Base-by-base conservation (phyloP, 2,329 filamentous ascomycete genomes). In the Diaporthe australafricana region DNA sequence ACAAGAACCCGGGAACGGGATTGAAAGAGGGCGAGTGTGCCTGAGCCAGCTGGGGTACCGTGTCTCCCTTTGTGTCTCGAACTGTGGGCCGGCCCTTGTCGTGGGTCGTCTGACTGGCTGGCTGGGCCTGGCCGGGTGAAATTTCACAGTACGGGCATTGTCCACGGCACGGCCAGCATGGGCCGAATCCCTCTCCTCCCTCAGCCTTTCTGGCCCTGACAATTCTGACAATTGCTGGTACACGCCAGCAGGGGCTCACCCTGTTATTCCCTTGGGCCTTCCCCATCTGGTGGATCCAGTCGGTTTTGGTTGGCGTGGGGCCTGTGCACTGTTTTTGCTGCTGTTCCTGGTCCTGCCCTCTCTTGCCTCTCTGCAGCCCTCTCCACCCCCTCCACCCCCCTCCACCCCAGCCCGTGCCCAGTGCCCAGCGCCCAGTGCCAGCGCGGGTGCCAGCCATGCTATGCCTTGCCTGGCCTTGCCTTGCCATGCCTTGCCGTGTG, bases 311-410 rank as follows among this genome's bases (percentile, higher is more conserved):
- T 42, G 67, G 67, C 40, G 67, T 60, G 67, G 67, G 67, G 53
- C 56, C 65, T 57, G 67, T 69, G 67, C 67, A 69, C 67, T 69
- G 55, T 68, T 69, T 69, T 69, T 69, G 67, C 53, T 69, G 67
- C 53, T 40, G 67, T 32, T 38, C 53, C 53, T 42, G 38, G 45
- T 68, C 27, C 32, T 35, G 32, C 5, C 5, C 20, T 38, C 55
- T 40, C 32, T 38, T 27, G 32, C 35, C 55, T 40, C 30, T n/a
- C 42, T 12, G 16, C 45, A 30, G 30, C n/a, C 35, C 55, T 40
- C 30, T n/a, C 42, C 20, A n/a, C 45, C 47, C 47, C n/a, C 30
- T 32, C 16, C 62, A 40, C 42, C 48, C 35, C 35, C 63, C 14
- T 12, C 48, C 45, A 38, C 20, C 40, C 50, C 50, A 50, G 60